Base-by-base conservation (phyloP, 306 rosid genomes). In the Dryas alaskensis region DNA sequence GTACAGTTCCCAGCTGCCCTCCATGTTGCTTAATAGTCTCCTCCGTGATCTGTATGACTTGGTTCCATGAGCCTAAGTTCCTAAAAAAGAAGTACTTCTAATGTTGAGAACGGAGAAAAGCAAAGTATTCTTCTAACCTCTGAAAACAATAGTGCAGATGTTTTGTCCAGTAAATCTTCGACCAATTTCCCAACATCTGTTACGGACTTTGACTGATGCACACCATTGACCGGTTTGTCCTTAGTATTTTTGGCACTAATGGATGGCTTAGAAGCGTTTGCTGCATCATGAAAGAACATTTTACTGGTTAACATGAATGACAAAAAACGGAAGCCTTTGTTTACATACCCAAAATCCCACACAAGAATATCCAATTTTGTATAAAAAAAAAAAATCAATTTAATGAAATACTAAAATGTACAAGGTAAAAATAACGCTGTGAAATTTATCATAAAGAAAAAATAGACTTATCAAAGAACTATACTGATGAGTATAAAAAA, bases 171-270 rank as follows among this genome's bases (percentile, higher is more conserved):
- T 80, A 95, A 90, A 74, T 84, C 90, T 71, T 92, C 92, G 6
- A 90, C 93, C 75, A 86, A 84, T 76, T 88, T 82, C 60, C 85
- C 93, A 73, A 80, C 97, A 72, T 95, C 89, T 58, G 95, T 81
- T 63, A 53, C 64, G 40, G 85, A 65, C 75, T 77, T 66, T 0
- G 90, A 63, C 19, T 83, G 58, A 46, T 25, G 82, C 17, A n/a
- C 81, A 57, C 27, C 72, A 42, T 82, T 81, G 53, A 72, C 88
- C 0, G 83, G 84, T 70, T 87, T 83, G 63, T 73, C 89, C 84
- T 88, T 83, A 1, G 87, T 51, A 67, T 25, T 83, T 72, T 84
- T 82, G 73, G 64, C 81, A 65, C 31, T 69, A 61, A 64, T 53
- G 8, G 89, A 82, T 52, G 87, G 81, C 69, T 85, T 86, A 49